Base-by-base conservation (phyloP, 2,329 filamentous ascomycete species). In the Trichoderma atrobrunneum region DNA sequence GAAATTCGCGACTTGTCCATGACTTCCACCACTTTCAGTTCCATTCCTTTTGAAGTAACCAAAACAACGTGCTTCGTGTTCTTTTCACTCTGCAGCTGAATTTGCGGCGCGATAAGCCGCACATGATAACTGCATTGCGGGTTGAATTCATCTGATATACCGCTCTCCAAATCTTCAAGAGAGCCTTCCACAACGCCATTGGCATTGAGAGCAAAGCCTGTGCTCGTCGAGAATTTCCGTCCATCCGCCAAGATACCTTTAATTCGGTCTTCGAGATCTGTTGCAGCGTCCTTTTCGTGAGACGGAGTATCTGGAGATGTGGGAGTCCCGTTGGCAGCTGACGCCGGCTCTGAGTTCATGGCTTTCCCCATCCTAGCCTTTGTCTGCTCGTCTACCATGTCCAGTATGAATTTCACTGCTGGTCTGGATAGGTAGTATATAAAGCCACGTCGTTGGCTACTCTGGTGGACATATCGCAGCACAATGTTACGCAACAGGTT, bases 31-130 rank as follows among this genome's bases (percentile, higher is more conserved):
- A 99, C 93, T 84, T 98, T 98, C 71, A 98, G 89, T 81, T 98
- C 95, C 94, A 99, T 99, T 68, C 95, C 94, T 82, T 98, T 98
- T 32, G 95, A 94, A 3, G 95, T 96, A 61, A 98, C 91, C n/a
- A 99, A 86, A 6, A 98, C 92, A n/a, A 97, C 96, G 72, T 97
- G 93, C 81, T 97, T 97, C 74, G 92, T 92, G 81, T 99, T 98
- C 86, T 98, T 98, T 79, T 99, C 96, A 80, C 96, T 98, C 79
- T 99, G 95, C 59, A 99, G 87, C 80, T 99, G 96, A 72, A 99
- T 98, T 80, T 99, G 96, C 16, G 96, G 96, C 7, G 95, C 96
- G 77, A 99, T 98, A 54, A 99, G 88, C 48, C 95, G 93, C 74
- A 99, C 89, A 78, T 98, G 94, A 80, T 98, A 99, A 76, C 92